phyloP scores from a whole-genome alignment of 441 rosid species.

The Adansonia grandidieri region DNA sequence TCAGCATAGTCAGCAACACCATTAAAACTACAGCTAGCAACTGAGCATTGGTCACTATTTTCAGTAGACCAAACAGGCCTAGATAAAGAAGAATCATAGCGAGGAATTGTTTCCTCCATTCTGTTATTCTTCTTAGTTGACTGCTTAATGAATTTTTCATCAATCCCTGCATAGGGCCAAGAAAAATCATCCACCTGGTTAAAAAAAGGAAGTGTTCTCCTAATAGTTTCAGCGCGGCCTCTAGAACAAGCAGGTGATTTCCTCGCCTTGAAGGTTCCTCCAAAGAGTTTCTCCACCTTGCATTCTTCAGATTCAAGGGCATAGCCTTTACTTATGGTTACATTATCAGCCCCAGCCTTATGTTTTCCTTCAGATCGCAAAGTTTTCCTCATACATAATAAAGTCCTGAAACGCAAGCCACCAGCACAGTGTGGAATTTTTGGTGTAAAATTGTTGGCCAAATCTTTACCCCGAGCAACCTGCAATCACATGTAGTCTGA shows the following conservation, averaged over 20 bases:
- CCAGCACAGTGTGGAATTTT: conserved; percentile 7
- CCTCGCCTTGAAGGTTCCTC: conserved; percentile 30
- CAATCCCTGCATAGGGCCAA: not conserved
- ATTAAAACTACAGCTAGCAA: conserved; percentile 37
- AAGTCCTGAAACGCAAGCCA: conserved; percentile 20
- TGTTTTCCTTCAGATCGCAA: not conserved
- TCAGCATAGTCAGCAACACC: conserved; percentile 18
- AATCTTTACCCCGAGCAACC: conserved; percentile 31
- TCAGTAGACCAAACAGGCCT: conserved; percentile 29
- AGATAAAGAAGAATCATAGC: conserved; percentile 24
- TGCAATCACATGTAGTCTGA: conserved; percentile 24
- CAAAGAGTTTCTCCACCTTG: conserved; percentile 11
- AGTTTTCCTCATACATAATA: not conserved
- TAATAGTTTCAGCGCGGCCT: not conserved
- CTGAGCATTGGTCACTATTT: conserved; percentile 36
- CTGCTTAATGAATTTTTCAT: conserved; percentile 20
- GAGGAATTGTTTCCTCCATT: conserved; percentile 21
- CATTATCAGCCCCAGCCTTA: not conserved
- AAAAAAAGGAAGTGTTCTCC: not conserved
- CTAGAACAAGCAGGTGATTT: not conserved
- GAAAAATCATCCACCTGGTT: conserved; percentile 25
- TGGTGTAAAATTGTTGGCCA: not conserved
- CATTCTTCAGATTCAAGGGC: conserved; percentile 16
- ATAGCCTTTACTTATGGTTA: not conserved
- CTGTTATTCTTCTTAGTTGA: conserved; percentile 17